Evolutionary conservation across 1,139 yeast genomes (phyloP), one percentile per base, ranked within the genome.

Genomic region (Hyphopichia burtonii): DNA sequence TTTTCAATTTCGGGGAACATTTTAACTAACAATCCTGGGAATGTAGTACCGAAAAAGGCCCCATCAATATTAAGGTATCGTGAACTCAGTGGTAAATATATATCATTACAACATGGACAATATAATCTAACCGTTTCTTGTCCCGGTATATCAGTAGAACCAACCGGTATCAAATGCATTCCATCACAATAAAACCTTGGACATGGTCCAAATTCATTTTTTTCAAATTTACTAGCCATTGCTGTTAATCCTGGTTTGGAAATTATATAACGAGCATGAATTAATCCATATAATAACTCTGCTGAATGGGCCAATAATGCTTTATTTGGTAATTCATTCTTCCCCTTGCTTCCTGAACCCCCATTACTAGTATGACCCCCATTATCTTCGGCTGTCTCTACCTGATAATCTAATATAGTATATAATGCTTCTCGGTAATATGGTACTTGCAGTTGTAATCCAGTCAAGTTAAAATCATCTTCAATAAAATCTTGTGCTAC

Each of bases 221-320:
- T 77, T 55, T 90, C 96, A 63, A 86, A 93, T 60, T 93, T 93
- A 49, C 88, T 88, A n/a, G 96, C 96, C 98, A 93, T 91, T 31
- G 87, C 82, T 45, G 91, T 87, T 45, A 93, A 72, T 0, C 99
- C 99, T 36, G 84, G 93, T 53, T 93, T 87, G 7, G 96, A 85
- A 36, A 90, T 74, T 47, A 94, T 88, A 63, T 78, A 93, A 45
- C 99, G 72, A 7, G 97, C 96, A 63, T 93, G 99, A 42, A 94
- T 91, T 48, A 93, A 72, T 1, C 99, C 99, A 60, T 91, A 93
- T 40, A 94, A 71, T 45, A 89, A 75, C 63, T 90, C 97, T 1
- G 99, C 98, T 11, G 93, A 82, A 60, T 87, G 95, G 43, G 91
- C 93, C 37, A 93, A 77, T 43, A 89, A 62, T 8, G 93, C 86